These are phyloP conservation scores for Teratosphaeria viscida DNA, from an alignment of 2,329 filamentous ascomycete species.

Conservation along the genomic window DNA sequence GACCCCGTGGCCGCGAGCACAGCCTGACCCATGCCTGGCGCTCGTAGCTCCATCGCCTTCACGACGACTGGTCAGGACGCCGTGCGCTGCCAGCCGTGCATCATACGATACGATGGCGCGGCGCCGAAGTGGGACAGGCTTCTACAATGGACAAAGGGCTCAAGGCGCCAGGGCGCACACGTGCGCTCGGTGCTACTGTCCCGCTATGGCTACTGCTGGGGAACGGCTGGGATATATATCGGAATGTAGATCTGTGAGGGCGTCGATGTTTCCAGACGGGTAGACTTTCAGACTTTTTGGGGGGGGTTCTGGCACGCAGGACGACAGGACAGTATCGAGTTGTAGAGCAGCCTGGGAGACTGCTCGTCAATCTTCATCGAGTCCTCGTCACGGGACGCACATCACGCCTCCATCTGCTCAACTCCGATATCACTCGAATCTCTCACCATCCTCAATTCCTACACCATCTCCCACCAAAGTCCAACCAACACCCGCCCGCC, in stretches of 20 bases:
- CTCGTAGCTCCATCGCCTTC: not conserved
- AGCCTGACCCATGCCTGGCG: not conserved
- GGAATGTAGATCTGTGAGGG: not conserved
- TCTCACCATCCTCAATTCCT: not conserved
- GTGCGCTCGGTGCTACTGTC: not conserved
- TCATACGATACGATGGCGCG: not conserved
- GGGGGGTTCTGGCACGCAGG: too few relatives aligned
- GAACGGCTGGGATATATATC: not conserved
- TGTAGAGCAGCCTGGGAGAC: too few relatives aligned
- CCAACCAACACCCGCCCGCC: too few relatives aligned
- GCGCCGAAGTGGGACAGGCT: not conserved
- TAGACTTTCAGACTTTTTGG: too few relatives aligned
- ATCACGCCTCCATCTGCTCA: too few relatives aligned
- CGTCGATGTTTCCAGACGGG: too few relatives aligned
- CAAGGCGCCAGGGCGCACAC: not conserved
- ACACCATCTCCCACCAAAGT: not conserved
- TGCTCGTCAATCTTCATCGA: too few relatives aligned
- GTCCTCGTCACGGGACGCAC: too few relatives aligned
- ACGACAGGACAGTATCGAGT: too few relatives aligned
- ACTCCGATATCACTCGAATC: too few relatives aligned
- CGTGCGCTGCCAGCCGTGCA: not conserved
- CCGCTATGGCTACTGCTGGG: not conserved
- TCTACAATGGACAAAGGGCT: not conserved
- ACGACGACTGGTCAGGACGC: not conserved
- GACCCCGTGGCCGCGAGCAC: not conserved